Conservation (phyloP, 1,139 yeast species). For the Zygoascus meyerae region DNA sequence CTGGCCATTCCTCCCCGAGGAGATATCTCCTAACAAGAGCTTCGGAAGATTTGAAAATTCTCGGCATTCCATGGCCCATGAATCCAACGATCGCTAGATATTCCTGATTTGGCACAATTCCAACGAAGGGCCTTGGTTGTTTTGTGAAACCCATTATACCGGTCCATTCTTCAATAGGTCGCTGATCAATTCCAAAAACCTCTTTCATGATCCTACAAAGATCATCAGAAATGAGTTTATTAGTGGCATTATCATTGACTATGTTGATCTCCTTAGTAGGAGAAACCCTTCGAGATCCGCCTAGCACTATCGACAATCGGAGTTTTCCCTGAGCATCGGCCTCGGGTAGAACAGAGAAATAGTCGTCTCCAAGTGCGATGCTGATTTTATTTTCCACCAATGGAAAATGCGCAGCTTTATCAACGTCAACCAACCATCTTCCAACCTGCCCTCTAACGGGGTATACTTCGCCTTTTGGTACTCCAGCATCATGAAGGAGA, state of each 20-base stretch:
- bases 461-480: constrained; percentile 1
- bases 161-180: constrained; percentile 34
- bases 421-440: constrained; percentile 2
- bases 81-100: constrained; percentile 40
- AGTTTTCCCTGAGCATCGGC: constrained; percentile 11
- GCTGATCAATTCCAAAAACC: constrained; percentile 17
- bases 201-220: constrained; percentile 19
- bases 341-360: constrained; percentile 20
- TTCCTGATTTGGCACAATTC: constrained; percentile 24
- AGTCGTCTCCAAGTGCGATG: constrained; percentile 24
- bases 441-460: constrained; percentile 12
- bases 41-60: constrained; percentile 33
- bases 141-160: constrained; percentile 40
- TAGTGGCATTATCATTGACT: constrained; percentile 20
- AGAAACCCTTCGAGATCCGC: constrained; percentile 27
- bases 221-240: constrained; percentile 17
- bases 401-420: constrained; percentile 3
- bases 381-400: constrained; percentile 15
- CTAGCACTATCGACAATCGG: constrained; percentile 21
- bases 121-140: constrained; percentile 33
- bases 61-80: constrained; percentile 47
- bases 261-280: constrained; percentile 17
- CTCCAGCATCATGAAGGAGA: background rate
- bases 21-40: constrained; percentile 21
- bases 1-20: constrained; percentile 18